Percentiles rank a stretch among this genome's conserved stretches.
These are phyloP conservation scores for Monosporascus cannonballus DNA, from an alignment of 2,329 filamentous ascomycete genomes.

Conservation along the genomic window DNA sequence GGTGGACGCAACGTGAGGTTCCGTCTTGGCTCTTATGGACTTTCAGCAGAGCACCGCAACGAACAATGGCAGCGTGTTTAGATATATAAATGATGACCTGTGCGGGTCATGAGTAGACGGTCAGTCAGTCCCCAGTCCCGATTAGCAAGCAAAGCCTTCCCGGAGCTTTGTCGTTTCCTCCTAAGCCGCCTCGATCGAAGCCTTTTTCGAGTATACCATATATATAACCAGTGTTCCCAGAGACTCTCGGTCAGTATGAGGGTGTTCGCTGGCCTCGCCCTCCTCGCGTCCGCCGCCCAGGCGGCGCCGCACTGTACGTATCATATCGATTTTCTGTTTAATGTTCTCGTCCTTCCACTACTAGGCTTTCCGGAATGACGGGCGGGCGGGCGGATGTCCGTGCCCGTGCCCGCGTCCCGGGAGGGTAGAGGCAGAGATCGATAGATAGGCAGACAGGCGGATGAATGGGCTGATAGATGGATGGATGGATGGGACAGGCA, in stretches of 20 bases:
- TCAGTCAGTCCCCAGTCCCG: no score
- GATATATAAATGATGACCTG: slow-evolving; percentile 10
- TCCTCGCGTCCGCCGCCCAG: slow-evolving; percentile 14
- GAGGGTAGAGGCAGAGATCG: not conserved
- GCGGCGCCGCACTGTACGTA: slow-evolving; percentile 24
- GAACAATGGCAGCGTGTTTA: not conserved
- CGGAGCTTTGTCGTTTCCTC: no score
- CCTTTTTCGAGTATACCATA: no score
- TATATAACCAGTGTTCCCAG: no score
- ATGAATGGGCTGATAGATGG: not conserved
- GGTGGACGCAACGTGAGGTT: slow-evolving; percentile 14
- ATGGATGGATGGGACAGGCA: not conserved
- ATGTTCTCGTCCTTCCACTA: not conserved
- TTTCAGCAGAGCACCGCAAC: slow-evolving; percentile 1
- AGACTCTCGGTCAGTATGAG: slow-evolving; percentile 13
- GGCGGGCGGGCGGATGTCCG: not conserved
- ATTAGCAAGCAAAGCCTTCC: no score
- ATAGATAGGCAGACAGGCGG: not conserved
- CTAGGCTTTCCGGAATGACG: not conserved
- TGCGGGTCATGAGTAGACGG: not conserved
- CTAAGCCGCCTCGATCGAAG: no score
- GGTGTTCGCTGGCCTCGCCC: slow-evolving; percentile 9
- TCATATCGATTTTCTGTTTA: not conserved
- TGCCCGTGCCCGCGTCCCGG: not conserved
- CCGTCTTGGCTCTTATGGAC: slow-evolving; percentile 10